These are phyloP conservation scores for Sungouiozyma intestinalis DNA, from an alignment of 805 yeast genomes.

Conservation along the genomic window DNA sequence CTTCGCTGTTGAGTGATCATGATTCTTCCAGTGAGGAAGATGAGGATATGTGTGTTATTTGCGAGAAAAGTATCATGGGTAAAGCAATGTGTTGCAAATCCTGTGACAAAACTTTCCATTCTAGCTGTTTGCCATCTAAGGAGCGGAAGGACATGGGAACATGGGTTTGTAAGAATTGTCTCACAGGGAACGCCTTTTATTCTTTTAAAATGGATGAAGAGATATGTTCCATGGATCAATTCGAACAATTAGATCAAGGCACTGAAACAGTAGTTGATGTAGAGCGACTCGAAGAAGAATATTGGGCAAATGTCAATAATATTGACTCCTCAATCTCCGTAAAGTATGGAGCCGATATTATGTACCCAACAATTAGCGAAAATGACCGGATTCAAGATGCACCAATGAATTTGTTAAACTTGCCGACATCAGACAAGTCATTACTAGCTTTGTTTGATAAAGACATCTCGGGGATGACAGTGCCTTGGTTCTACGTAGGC, in stretches of 20 bases:
- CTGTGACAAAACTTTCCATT: conserved; percentile 61
- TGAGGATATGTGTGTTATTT: conserved; percentile 37
- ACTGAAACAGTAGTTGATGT: conserved; percentile 30
- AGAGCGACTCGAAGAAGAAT: conserved; percentile 45
- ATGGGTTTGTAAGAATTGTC: conserved; percentile 60
- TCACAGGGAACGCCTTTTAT: conserved; percentile 79
- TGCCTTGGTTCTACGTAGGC: conserved; percentile 92
- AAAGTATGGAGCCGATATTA: conserved; percentile 80
- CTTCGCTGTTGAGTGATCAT: conserved; percentile 24
- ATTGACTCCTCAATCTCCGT: conserved; percentile 34
- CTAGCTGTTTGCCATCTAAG: conserved; percentile 2
- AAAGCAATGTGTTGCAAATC: conserved; percentile 46
- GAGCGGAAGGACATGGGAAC: background rate
- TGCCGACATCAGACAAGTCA: conserved; percentile 64
- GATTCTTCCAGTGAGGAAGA: conserved; percentile 16
- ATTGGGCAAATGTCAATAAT: conserved; percentile 49
- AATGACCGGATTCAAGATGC: conserved; percentile 26
- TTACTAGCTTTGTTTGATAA: conserved; percentile 52
- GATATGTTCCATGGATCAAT: conserved; percentile 48
- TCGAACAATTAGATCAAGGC: conserved; percentile 44
- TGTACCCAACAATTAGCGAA: conserved; percentile 25
- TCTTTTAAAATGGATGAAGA: conserved; percentile 68
- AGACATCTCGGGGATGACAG: conserved; percentile 83
- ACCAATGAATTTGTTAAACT: conserved; percentile 65
- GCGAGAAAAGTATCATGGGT: conserved; percentile 41